Percentiles rank a stretch among this genome's conserved stretches.
Evolutionary conservation across 2,329 filamentous ascomycete species (phyloP).

Genomic region (Zymoseptoria pseudotritici): DNA sequence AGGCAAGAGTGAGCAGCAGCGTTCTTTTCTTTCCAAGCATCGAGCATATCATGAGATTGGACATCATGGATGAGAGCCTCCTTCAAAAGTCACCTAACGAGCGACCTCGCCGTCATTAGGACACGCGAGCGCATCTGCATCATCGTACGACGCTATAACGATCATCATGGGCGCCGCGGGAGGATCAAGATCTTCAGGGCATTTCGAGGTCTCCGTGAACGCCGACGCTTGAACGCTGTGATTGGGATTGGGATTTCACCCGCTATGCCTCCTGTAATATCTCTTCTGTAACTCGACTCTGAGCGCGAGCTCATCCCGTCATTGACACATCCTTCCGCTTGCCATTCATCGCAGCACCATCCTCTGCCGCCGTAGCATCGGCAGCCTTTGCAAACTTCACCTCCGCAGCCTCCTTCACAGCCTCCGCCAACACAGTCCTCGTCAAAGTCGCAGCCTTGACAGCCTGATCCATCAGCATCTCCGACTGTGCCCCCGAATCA

Average conservation of each 20-base stretch:
- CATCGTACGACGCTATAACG: neutral
- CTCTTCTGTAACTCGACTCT: no score
- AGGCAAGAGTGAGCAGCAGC: neutral
- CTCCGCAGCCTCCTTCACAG: conserved; percentile 51
- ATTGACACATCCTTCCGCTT: conserved; percentile 21
- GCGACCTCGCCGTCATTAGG: neutral
- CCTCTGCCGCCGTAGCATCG: neutral
- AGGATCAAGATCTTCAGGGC: no score
- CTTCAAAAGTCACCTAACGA: neutral
- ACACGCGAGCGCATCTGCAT: neutral
- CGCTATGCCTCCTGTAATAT: no score
- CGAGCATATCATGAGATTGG: neutral
- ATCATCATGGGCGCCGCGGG: neutral
- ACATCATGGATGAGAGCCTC: neutral
- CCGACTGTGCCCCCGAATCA: conserved; percentile 42
- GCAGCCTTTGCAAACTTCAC: conserved; percentile 19
- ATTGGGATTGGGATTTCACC: no score
- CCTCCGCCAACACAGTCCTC: conserved; percentile 53
- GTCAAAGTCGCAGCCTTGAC: conserved; percentile 55
- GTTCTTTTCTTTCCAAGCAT: neutral
- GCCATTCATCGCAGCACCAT: conserved; percentile 3
- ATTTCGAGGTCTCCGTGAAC: no score
- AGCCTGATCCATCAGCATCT: conserved; percentile 54
- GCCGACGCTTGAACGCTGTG: no score
- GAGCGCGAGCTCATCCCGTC: conserved; percentile 24